phyloP scores from a whole-genome alignment of 192 early-diverging fungal genomes.

The Backusella luteola region DNA sequence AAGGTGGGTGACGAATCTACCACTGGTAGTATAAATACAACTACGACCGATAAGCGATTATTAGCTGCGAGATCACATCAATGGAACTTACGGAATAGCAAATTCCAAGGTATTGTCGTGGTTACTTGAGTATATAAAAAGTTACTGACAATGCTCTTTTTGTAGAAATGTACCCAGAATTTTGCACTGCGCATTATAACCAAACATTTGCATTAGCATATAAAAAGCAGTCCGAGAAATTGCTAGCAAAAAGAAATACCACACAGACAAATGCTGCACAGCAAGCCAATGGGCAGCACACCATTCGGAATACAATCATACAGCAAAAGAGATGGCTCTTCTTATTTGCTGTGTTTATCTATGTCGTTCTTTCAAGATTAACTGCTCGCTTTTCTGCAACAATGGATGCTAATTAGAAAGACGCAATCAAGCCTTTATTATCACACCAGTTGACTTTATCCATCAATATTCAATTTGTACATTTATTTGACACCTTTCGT shows the following conservation, averaged over 20 bases:
- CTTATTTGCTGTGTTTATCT: conserved; percentile 54
- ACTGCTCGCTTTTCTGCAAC: conserved; percentile 22
- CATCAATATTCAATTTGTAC: neutral
- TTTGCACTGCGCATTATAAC: conserved; percentile 56
- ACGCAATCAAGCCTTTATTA: neutral
- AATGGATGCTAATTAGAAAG: neutral
- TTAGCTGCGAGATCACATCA: conserved; percentile 76
- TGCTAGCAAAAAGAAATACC: conserved; percentile 26
- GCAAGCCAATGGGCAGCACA: conserved; percentile 10
- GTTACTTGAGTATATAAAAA: neutral
- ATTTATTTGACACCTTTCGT: neutral
- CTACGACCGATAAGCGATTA: conserved; percentile 71
- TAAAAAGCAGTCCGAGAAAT: conserved; percentile 15
- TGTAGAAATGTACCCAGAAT: conserved; percentile 79
- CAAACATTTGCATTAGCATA: neutral
- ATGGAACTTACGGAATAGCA: conserved; percentile 72
- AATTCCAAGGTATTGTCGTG: conserved; percentile 65
- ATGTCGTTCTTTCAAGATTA: conserved; percentile 52
- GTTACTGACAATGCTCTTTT: neutral
- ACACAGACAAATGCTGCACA: conserved; percentile 21
- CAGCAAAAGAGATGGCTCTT: conserved; percentile 59
- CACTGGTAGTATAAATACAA: conserved; percentile 88
- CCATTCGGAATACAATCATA: conserved; percentile 33
- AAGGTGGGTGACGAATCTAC: conserved; percentile 78
- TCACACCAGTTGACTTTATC: neutral